Conservation (phyloP, 371 early-diverging fungal species). For the Mucor sp. region DNA sequence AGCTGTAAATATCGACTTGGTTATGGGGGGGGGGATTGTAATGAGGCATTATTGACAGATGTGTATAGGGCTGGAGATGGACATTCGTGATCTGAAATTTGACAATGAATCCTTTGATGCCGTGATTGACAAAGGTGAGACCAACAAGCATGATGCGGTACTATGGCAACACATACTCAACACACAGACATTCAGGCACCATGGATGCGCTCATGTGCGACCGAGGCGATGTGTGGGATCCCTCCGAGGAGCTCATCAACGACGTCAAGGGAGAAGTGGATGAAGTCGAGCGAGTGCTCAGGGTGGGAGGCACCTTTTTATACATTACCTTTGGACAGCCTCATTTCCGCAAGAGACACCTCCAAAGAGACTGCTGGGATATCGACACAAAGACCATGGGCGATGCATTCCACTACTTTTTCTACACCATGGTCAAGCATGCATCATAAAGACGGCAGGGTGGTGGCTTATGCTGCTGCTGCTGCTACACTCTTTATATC, state of each 20-base stretch:
- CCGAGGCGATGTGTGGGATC: slow-evolving; percentile 89
- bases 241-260: slow-evolving; percentile 67
- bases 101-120: slow-evolving; percentile 66
- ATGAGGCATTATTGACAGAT: not conserved
- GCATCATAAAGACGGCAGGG: not conserved
- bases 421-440: slow-evolving; percentile 58
- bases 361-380: slow-evolving; percentile 71
- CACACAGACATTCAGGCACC: slow-evolving; percentile 32
- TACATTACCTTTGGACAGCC: slow-evolving; percentile 93
- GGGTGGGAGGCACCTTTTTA: slow-evolving; percentile 75
- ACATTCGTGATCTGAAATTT: slow-evolving; percentile 72
- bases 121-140: slow-evolving; percentile 80
- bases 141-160: not conserved
- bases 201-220: slow-evolving; percentile 87
- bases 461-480: slow-evolving; percentile 16
- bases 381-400: slow-evolving; percentile 67
- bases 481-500: too few relatives aligned
- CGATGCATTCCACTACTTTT: slow-evolving; percentile 79
- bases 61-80: slow-evolving; percentile 76
- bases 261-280: slow-evolving; percentile 73
- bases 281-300: slow-evolving; percentile 77
- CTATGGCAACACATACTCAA: not conserved
- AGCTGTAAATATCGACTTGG: slow-evolving; percentile 44
- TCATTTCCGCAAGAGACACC: slow-evolving; percentile 80
- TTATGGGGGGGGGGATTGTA: too few relatives aligned